Conservation (phyloP, 225 moss, liverwort and hornwort species). For the Straminergon stramineum region DNA sequence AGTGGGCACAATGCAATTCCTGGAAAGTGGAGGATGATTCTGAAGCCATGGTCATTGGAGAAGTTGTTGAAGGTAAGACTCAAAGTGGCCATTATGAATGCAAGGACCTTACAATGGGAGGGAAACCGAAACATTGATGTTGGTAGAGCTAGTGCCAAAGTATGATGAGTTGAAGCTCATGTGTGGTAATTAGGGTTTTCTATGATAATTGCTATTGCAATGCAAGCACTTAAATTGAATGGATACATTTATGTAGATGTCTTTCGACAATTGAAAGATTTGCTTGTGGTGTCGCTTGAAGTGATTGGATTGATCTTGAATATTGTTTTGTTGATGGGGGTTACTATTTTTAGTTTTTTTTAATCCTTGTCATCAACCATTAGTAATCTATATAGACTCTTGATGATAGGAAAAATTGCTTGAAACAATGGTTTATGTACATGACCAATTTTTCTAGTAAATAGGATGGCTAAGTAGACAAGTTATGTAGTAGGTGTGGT, state of each 20-base stretch:
- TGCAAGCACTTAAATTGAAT: not conserved
- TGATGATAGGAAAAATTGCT: not conserved
- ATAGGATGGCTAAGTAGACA: fast-evolving
- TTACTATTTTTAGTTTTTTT: too few relatives aligned
- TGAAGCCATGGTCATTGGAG: not conserved
- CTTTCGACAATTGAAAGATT: not conserved
- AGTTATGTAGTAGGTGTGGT: fast-evolving
- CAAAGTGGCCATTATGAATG: not conserved
- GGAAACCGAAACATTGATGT: not conserved
- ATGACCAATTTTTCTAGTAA: fast-evolving
- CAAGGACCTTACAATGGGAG: fast-evolving
- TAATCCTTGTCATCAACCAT: not conserved
- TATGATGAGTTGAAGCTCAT: not conserved
- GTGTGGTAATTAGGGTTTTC: not conserved
- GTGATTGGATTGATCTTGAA: not conserved
- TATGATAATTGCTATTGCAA: not conserved
- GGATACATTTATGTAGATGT: not conserved
- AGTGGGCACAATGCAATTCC: not conserved
- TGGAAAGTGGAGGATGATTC: too few relatives aligned
- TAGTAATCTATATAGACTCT: not conserved
- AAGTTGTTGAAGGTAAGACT: not conserved
- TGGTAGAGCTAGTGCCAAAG: not conserved
- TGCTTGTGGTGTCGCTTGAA: not conserved
- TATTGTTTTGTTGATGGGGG: not conserved
- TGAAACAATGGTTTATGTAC: too few relatives aligned